These are phyloP conservation scores for Barnettozyma californica DNA, from an alignment of 805 yeast genomes.

Conservation along the genomic window DNA sequence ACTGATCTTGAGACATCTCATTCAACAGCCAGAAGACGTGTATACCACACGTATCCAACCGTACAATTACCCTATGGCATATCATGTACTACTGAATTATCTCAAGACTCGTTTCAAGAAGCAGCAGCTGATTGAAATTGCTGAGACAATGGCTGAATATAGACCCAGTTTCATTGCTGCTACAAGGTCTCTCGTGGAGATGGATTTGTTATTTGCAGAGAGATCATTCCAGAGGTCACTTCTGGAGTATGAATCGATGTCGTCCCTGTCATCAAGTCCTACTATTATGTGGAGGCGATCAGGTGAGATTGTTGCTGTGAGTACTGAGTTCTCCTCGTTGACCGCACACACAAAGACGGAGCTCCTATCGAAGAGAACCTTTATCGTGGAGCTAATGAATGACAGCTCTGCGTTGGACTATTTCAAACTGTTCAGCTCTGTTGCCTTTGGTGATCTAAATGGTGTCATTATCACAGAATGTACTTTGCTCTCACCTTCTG, in stretches of 20 bases:
- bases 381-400: slow-evolving; percentile 79
- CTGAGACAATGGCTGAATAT: slow-evolving; percentile 43
- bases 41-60: slow-evolving; percentile 75
- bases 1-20: slow-evolving; percentile 48
- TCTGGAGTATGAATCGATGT: slow-evolving; percentile 49
- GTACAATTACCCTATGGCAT: slow-evolving; percentile 91
- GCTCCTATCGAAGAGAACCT: slow-evolving; percentile 53
- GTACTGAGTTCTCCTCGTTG: slow-evolving; percentile 66
- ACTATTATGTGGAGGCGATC: slow-evolving; percentile 83
- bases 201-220: slow-evolving; percentile 61
- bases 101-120: slow-evolving; percentile 66
- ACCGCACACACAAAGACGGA: slow-evolving; percentile 60
- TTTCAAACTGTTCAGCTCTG: slow-evolving; percentile 58
- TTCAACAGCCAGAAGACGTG: slow-evolving; percentile 71
- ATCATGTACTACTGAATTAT: slow-evolving; percentile 76
- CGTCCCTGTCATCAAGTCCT: slow-evolving; percentile 60
- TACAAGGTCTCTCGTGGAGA: slow-evolving; percentile 65
- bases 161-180: slow-evolving; percentile 76
- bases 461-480: slow-evolving; percentile 36
- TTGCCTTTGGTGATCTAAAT: slow-evolving; percentile 43
- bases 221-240: slow-evolving; percentile 51
- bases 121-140: slow-evolving; percentile 57
- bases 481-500: slow-evolving; percentile 33
- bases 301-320: slow-evolving; percentile 76
- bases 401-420: slow-evolving; percentile 69